Evolutionary conservation across 2,329 filamentous ascomycete species (phyloP), one percentile per base, ranked within the genome.

Genomic region (Fusarium incarnatum): DNA sequence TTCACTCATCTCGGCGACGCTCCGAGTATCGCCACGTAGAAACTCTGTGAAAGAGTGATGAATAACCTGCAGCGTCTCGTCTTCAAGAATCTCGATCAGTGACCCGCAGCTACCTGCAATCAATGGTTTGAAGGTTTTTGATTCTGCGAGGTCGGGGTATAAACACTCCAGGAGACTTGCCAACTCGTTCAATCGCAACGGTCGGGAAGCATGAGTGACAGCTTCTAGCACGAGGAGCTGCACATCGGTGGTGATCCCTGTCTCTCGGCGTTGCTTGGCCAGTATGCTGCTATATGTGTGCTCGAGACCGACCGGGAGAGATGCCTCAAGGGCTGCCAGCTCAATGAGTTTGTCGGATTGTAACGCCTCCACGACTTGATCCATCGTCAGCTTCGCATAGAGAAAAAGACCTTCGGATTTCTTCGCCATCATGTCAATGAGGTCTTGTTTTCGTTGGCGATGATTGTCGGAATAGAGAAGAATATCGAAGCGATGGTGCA

Each of bases 11-110:
- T 12, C 20, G 6, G 28, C 15, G 1, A 8, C 12, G 13, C 22
- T 57, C 4, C 75, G 68, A 12, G 18, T 69, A 52, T 68, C 60
- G 10, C 78, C 79, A 3, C 77, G 76, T 13, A 85, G 67, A 60
- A 82, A 85, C 56, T 85, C 83, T 5, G 83, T 84, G 42, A 85
- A 81, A 1, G 83, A 85, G 55, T 85, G 83, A 64, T 85, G 83
- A 9, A 85, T 80, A 8, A 85, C 78, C 20, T 78, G 78, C 12
- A 85, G 62, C 0, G 80, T 82, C 55, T 83, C 83, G 50, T 85
- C 82, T 20, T 82, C 80, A 4, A 82, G 72, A 22, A 84, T 73
- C 61, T 85, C 82, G 2, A 85, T 64, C 32, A 85, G 66, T 11
- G 81, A 78, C 2, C 81, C 82, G 63, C 80, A 83, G 9, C 78